phyloP scores from a whole-genome alignment of 2,329 filamentous ascomycete genomes.

The Fusarium sp. region DNA sequence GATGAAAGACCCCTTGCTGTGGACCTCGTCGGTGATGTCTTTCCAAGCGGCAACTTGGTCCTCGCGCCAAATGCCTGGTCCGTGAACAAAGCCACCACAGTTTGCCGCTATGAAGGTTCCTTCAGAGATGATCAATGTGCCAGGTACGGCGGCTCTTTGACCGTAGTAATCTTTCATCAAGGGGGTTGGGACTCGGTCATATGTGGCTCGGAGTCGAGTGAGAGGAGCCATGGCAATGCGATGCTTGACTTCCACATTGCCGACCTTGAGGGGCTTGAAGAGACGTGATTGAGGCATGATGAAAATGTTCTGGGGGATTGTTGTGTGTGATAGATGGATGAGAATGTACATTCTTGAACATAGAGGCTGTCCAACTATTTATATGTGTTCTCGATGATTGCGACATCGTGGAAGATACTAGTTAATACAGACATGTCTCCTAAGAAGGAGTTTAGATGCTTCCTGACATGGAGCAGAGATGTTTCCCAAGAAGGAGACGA shows the following conservation, averaged over 20 bases:
- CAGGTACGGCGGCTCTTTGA: conserved; percentile 57
- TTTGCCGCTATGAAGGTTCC: conserved; percentile 57
- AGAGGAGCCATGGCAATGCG: conserved; percentile 68
- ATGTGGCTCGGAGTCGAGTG: conserved; percentile 62
- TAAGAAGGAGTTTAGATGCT: not conserved
- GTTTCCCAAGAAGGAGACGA: not conserved
- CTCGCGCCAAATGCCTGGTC: conserved; percentile 69
- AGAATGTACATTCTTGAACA: not conserved
- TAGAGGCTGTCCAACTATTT: not conserved
- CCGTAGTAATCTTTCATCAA: conserved; percentile 61
- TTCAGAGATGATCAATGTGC: conserved; percentile 58
- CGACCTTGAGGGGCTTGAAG: conserved; percentile 58
- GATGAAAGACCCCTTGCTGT: conserved; percentile 70
- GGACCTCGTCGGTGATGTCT: conserved; percentile 71
- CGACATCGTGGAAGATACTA: not conserved
- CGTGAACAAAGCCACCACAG: conserved; percentile 53
- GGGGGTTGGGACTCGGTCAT: conserved; percentile 46
- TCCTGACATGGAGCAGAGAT: not conserved
- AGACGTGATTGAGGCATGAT: conserved; percentile 46
- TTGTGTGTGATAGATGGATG: not conserved
- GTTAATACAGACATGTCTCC: not conserved
- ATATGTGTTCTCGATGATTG: not conserved
- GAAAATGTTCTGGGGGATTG: not conserved
- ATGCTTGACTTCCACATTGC: conserved; percentile 55
- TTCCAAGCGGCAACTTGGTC: conserved; percentile 72